Percentiles rank a stretch among this genome's conserved stretches.
These are phyloP conservation scores for Solioccasus polychromus DNA, from an alignment of 768 basidiomycete species.

Conservation along the genomic window DNA sequence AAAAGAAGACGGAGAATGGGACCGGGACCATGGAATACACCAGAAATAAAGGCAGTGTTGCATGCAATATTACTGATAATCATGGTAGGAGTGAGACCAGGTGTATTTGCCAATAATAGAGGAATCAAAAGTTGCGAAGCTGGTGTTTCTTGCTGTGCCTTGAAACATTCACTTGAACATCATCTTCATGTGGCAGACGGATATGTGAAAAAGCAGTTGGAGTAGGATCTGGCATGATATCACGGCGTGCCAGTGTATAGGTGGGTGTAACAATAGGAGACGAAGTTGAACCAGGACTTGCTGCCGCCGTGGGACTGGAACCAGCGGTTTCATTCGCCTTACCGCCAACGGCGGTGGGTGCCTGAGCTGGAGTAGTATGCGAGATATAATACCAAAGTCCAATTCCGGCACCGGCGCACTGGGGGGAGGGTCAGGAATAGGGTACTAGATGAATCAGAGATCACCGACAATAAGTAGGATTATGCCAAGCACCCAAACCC, in stretches of 20 bases:
- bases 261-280: constrained; percentile 57
- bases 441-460: background rate
- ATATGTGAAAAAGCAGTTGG: constrained; percentile 11
- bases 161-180: background rate
- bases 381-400: constrained; percentile 60
- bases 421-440: background rate
- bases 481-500: constrained; percentile 71
- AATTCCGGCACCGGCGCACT: constrained; percentile 54
- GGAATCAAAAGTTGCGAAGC: constrained; percentile 10
- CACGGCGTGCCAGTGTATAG: constrained; percentile 49
- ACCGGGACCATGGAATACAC: constrained; percentile 1
- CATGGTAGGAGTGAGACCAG: constrained; percentile 3
- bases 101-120: background rate
- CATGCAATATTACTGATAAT: constrained; percentile 3
- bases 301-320: constrained; percentile 13
- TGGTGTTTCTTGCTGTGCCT: constrained; percentile 13
- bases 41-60: constrained; percentile 1
- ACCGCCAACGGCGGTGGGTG: constrained; percentile 65
- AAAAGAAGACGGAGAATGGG: constrained; percentile 1
- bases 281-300: constrained; percentile 18
- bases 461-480: constrained; percentile 50
- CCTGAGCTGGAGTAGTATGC: constrained; percentile 45
- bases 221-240: constrained; percentile 17
- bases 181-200: constrained; percentile 2
- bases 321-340: constrained; percentile 44